Conservation (phyloP, 139 green algal species). For the Chlamydomonas incerta region DNA sequence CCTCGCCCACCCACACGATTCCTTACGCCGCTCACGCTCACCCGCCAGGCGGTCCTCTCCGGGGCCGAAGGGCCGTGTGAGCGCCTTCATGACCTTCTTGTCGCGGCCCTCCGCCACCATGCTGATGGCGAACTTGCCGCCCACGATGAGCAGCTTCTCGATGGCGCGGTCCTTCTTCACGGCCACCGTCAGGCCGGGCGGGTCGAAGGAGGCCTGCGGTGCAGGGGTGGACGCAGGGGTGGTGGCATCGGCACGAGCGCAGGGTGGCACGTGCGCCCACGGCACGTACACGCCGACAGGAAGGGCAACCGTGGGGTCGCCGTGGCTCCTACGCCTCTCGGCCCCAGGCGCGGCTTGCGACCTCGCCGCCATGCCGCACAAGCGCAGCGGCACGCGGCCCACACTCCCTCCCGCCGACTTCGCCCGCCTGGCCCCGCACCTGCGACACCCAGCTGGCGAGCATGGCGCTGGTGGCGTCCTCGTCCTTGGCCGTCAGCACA, state of each 20-base stretch:
- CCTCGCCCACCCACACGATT: no score
- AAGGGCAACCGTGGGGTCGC: no score
- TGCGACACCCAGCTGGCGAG: conserved; percentile 94
- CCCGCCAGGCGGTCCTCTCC: conserved; percentile 88
- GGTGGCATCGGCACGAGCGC: not conserved
- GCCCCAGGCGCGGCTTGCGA: no score
- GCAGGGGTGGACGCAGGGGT: not conserved
- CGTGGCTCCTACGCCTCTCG: no score
- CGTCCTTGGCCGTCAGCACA: conserved; percentile 85
- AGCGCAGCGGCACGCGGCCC: no score
- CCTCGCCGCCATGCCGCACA: no score
- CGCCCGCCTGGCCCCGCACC: conserved; percentile 36
- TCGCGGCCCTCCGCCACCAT: conserved; percentile 82
- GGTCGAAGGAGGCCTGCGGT: conserved; percentile 87
- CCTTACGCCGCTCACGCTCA: not conserved
- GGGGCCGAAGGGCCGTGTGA: conserved; percentile 87
- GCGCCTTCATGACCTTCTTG: conserved; percentile 40
- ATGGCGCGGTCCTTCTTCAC: conserved; percentile 96
- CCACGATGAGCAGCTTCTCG: conserved; percentile 84
- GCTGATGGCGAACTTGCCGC: conserved; percentile 86
- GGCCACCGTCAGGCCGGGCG: conserved; percentile 91
- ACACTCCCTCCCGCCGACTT: no score
- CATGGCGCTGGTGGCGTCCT: conserved; percentile 89
- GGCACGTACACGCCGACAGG: not conserved
- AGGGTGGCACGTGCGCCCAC: no score